Evolutionary conservation across 1,284 basidiomycete genomes (phyloP), one percentile per base, ranked within the genome.

Genomic region (Moesziomyces sp.): DNA sequence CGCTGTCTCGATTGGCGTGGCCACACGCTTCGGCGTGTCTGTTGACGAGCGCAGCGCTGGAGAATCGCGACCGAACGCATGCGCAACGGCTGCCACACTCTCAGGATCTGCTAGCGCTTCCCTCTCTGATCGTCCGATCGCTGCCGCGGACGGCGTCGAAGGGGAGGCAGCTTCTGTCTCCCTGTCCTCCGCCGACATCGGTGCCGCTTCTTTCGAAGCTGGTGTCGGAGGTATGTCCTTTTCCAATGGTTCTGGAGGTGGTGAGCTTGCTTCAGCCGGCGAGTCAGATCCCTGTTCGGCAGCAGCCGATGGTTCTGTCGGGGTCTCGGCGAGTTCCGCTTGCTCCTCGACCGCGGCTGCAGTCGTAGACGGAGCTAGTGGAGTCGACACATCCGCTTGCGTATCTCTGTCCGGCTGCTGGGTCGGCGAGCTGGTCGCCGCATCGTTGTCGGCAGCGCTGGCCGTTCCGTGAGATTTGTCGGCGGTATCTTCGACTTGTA

Each of bases 11-110:
- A 46, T 44, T 8, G 67, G 61, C 6, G 61, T 70, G 1, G 52
- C 16, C 8, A 69, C 38, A 11, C 66, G 59, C 46, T 52, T 49
- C 19, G 66, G 60, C 3, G 58, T 62, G 35, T 66, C 62, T 21
- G 46, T 48, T 4, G 61, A 61, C 16, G 68, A 65, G 47, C 57
- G 62, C 18, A 67, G 49, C 19, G 63, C 59, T 3, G 74, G 68
- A 3, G 74, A 73, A 13, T 66, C 63, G 45, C 71, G 52, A 43
- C 74, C 70, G 45, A 76, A 74, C 16, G 74, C 74, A 24, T 73
- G 70, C n/a, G 74, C 74, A 0, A 76, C 66, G n/a, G 71, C 74
- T 35, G 74, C 71, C 9, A 76, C 74, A 38, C 60, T 67, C 13
- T 69, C 63, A 4, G 65, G 53, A 19, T 74, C 74, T 28, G 74